Evolutionary conservation across 768 basidiomycete species (phyloP).

Genomic region (Daedaleopsis sinensis): DNA sequence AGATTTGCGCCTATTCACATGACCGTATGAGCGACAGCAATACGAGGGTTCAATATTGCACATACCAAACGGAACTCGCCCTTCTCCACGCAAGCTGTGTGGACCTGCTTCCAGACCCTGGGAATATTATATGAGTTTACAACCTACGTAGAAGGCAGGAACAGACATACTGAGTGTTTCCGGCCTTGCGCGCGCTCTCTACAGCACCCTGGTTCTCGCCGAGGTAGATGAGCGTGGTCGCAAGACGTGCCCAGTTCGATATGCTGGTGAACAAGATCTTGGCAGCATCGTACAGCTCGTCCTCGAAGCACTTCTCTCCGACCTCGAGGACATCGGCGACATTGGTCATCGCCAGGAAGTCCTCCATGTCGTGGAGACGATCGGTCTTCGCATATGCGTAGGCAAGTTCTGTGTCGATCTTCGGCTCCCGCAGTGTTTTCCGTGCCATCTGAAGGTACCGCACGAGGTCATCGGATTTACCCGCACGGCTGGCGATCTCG

Average conservation of each 20-base stretch:
- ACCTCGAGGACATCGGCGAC: constrained; percentile 96
- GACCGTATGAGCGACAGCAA: constrained; percentile 5
- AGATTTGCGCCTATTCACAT: constrained; percentile 82
- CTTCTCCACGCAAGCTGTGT: constrained; percentile 98
- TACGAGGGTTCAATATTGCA: constrained; percentile 4
- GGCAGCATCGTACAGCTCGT: constrained; percentile 95
- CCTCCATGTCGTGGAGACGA: constrained; percentile 98
- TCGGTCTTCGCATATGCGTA: constrained; percentile 99
- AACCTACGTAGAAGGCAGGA: background rate
- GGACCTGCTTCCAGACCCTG: constrained; percentile 99
- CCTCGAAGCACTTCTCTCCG: constrained; percentile 99
- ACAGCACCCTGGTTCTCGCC: constrained; percentile 98
- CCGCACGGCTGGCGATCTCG: constrained; percentile 93
- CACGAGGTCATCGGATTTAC: constrained; percentile 91
- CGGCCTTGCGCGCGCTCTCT: constrained; percentile 98
- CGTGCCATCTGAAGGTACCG: constrained; percentile 98
- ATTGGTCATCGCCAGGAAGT: constrained; percentile 98
- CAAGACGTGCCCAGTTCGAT: constrained; percentile 97
- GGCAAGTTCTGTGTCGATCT: constrained; percentile 96
- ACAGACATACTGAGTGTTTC: constrained; percentile 87
- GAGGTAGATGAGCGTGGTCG: constrained; percentile 97
- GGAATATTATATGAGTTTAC: background rate
- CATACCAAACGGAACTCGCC: constrained; percentile 87
- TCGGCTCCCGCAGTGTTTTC: constrained; percentile 94
- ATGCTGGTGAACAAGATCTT: constrained; percentile 96